These are phyloP conservation scores for Aspergillus sp. DNA, from an alignment of 2,329 filamentous ascomycete species.

Conservation along the genomic window DNA sequence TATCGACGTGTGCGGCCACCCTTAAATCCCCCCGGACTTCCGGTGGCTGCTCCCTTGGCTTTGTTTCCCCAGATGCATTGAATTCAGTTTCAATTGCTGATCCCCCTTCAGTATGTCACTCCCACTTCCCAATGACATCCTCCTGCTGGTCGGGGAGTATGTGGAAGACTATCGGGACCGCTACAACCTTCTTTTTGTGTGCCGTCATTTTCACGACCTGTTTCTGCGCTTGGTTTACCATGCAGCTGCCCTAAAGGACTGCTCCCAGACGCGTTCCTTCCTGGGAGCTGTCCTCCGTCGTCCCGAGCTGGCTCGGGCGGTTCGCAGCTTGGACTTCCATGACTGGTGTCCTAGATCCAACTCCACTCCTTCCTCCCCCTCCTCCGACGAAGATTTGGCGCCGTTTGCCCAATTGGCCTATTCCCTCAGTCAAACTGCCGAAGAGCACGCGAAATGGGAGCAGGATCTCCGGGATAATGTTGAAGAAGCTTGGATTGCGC, in stretches of 20 bases:
- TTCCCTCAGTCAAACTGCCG: conserved; percentile 19
- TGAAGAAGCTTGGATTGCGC: conserved; percentile 32
- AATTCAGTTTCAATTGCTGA: not conserved
- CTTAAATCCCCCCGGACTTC: conserved; percentile 2
- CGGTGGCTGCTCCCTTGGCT: not conserved
- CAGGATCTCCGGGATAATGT: conserved; percentile 24
- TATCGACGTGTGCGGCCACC: not conserved
- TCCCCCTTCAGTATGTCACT: conserved; percentile 25
- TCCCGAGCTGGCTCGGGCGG: conserved; percentile 27
- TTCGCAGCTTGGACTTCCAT: conserved; percentile 26
- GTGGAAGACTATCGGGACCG: conserved; percentile 29
- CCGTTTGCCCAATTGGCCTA: conserved; percentile 12
- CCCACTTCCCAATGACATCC: conserved; percentile 31
- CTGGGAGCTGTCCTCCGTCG: conserved; percentile 22
- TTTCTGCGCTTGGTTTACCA: conserved; percentile 30
- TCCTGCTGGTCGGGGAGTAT: conserved; percentile 32
- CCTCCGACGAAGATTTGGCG: conserved; percentile 11
- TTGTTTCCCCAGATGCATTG: conserved; percentile 6
- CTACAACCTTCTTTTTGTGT: conserved; percentile 31
- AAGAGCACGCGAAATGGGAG: conserved; percentile 27
- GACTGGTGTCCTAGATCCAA: conserved; percentile 20
- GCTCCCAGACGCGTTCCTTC: conserved; percentile 25
- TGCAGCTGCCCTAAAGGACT: conserved; percentile 20
- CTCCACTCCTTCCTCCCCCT: not conserved
- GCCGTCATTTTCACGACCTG: conserved; percentile 29